These are phyloP conservation scores for Colletotrichum sp. DNA, from an alignment of 2,329 filamentous ascomycete species.

Conservation along the genomic window DNA sequence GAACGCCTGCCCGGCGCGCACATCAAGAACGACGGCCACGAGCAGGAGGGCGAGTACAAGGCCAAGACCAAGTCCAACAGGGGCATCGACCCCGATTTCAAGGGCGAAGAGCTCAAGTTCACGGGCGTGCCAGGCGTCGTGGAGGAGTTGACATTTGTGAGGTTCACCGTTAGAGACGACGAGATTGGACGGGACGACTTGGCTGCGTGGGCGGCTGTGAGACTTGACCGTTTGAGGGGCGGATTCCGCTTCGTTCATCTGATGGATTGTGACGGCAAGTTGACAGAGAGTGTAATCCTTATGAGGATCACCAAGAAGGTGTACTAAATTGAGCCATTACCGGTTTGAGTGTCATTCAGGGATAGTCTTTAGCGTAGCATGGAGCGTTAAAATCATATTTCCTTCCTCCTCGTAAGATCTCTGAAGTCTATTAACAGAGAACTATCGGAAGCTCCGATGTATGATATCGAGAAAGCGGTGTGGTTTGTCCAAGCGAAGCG, in stretches of 20 bases:
- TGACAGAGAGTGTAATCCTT: constrained; percentile 73
- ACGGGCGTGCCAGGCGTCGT: constrained; percentile 60
- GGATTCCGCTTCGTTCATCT: constrained; percentile 83
- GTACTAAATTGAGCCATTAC: constrained; percentile 12
- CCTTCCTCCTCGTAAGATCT: background rate
- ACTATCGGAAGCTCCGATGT: background rate
- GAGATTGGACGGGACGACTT: constrained; percentile 80
- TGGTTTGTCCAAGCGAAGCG: background rate
- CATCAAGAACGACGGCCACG: constrained; percentile 43
- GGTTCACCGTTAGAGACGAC: constrained; percentile 89
- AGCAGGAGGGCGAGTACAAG: constrained; percentile 56
- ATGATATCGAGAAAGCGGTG: background rate
- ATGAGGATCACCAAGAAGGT: constrained; percentile 73
- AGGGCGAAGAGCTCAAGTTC: constrained; percentile 63
- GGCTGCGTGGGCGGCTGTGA: constrained; percentile 87
- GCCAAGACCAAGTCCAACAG: constrained; percentile 62
- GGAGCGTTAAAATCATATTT: background rate
- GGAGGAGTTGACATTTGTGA: constrained; percentile 74
- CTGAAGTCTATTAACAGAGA: background rate
- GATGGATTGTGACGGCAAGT: constrained; percentile 69
- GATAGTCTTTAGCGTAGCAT: background rate
- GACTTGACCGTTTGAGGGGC: constrained; percentile 77
- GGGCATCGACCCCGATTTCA: constrained; percentile 69
- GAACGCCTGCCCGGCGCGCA: constrained; percentile 40
- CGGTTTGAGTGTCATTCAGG: background rate